Base-by-base conservation (phyloP, 106 monocot genomes). In the Platanthera guangdongensis region DNA sequence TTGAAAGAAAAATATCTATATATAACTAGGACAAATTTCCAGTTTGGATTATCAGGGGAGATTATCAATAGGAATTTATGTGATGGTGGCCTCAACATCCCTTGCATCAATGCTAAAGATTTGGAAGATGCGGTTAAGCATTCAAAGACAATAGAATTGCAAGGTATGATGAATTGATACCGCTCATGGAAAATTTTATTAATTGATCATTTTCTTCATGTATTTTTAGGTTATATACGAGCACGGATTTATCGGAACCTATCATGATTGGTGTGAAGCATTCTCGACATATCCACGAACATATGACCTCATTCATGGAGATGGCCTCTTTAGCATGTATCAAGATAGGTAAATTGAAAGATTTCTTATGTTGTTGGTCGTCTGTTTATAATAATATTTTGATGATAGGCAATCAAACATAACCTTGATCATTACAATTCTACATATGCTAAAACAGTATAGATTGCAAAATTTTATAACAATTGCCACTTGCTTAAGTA, bases 231-330 rank as follows among this genome's bases (percentile, higher is more conserved):
- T 79, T 13, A 76, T 86, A 8, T 86, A 82, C 11, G 85, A 86
- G 72, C 54, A 82, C 7, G 85, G 85, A 11, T 86, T 86, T 50
- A 86, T 86, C 19, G 85, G 85, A 45, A 82, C 82, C 1, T 82
- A 86, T 65, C 85, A 86, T 52, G 85, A 86, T 57, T 86, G 85
- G 85, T 86, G 85, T 9, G 85, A 86, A 50, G 85, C 82, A 48
- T 82, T 86, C 72, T 82, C 82, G 9, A 86, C 85, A 6, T 86
- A 86, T 79, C 85, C 85, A 18, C 79, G 85, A 50, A 86, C 85
- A 18, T 86, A 86, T 39, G 85, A 86, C 63, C 76, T 86, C 30
- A 62, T 86, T 60, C 85, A 86, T 13, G 85, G 82, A 18, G 79
- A 77, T 19, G 63, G 63, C 22, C 46, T 86, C 16, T 86, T 86